Percentiles rank a stretch among this genome's conserved stretches.
Conservation (phyloP, 2,329 filamentous ascomycete species). For the Pseudocercospora eumusae region DNA sequence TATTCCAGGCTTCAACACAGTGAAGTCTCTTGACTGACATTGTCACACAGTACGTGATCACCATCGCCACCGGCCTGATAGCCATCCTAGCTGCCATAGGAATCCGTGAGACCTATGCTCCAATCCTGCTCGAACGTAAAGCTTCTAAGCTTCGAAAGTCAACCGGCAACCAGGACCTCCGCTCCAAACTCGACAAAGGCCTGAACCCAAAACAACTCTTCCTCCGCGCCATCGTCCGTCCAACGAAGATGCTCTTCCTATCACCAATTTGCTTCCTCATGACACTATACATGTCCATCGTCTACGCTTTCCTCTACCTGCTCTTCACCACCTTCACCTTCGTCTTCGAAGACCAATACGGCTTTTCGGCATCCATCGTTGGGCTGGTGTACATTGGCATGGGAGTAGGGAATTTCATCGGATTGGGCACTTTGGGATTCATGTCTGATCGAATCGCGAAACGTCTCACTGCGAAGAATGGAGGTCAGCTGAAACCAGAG, state of each 20-base stretch:
- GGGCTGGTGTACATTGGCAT: constrained; percentile 31
- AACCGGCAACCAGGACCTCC: constrained; percentile 49
- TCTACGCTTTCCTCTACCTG: constrained; percentile 36
- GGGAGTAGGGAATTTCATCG: constrained; percentile 29
- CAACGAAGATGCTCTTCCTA: constrained; percentile 45
- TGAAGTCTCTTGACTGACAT: no score
- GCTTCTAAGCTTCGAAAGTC: constrained; percentile 51
- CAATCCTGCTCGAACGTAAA: constrained; percentile 50
- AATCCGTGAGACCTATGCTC: constrained; percentile 52
- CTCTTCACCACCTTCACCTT: constrained; percentile 33
- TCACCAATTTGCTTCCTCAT: constrained; percentile 33
- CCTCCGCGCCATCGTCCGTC: constrained; percentile 52
- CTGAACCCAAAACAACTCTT: constrained; percentile 46
- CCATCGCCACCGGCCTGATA: constrained; percentile 32
- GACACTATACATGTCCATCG: constrained; percentile 31
- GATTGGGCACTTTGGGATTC: constrained; percentile 19
- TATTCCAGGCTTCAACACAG: neutral
- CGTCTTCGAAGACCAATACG: constrained; percentile 29
- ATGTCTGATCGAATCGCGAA: constrained; percentile 24
- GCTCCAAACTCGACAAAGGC: constrained; percentile 43
- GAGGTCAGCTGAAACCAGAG: constrained; percentile 24
- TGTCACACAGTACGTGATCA: constrained; percentile 61
- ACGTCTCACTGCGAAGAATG: constrained; percentile 16
- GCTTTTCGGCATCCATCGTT: constrained; percentile 27
- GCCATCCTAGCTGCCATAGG: constrained; percentile 44